Percentiles rank a stretch among this genome's conserved stretches.
Conservation (phyloP, 768 basidiomycete genomes). For the Psilocybe azurescens region DNA sequence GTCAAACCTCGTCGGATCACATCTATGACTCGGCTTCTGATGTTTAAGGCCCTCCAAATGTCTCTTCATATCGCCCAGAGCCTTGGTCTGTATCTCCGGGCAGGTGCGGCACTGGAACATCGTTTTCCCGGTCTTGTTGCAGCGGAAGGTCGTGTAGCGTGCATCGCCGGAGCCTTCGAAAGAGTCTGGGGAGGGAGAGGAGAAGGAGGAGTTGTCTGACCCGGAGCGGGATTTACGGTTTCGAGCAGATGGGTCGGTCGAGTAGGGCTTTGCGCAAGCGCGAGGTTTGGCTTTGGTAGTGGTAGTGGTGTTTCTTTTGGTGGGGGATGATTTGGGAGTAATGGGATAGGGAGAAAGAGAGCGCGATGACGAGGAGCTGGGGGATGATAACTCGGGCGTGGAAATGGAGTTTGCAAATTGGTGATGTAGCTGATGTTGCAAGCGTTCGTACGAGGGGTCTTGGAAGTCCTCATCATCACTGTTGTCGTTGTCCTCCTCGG, state of each 20-base stretch:
- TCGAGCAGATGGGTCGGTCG: not conserved
- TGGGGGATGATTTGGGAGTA: not conserved
- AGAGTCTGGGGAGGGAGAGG: not conserved
- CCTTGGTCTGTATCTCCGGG: not conserved
- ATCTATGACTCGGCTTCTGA: not conserved
- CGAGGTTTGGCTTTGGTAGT: not conserved
- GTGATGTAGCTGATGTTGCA: not conserved
- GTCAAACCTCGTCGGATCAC: not conserved
- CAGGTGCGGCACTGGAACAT: constrained; percentile 2
- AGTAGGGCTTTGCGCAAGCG: not conserved
- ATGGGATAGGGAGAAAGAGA: not conserved
- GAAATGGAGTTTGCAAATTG: not conserved
- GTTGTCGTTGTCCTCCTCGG: not conserved
- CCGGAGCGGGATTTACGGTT: not conserved
- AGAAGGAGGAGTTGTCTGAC: too few relatives aligned
- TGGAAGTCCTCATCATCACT: not conserved
- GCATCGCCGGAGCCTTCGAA: not conserved
- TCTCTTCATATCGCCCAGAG: not conserved
- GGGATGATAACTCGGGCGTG: not conserved
- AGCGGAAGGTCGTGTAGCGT: not conserved
- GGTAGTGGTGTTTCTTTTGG: not conserved
- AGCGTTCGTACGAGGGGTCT: not conserved
- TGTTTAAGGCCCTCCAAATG: not conserved
- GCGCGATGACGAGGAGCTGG: not conserved
- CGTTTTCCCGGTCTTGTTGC: not conserved